A percentile compares a stretch with the other conserved stretches of the same genome.
These are phyloP conservation scores for Colletotrichum cordylinicola DNA, from an alignment of 2,329 filamentous ascomycete species.

Conservation along the genomic window DNA sequence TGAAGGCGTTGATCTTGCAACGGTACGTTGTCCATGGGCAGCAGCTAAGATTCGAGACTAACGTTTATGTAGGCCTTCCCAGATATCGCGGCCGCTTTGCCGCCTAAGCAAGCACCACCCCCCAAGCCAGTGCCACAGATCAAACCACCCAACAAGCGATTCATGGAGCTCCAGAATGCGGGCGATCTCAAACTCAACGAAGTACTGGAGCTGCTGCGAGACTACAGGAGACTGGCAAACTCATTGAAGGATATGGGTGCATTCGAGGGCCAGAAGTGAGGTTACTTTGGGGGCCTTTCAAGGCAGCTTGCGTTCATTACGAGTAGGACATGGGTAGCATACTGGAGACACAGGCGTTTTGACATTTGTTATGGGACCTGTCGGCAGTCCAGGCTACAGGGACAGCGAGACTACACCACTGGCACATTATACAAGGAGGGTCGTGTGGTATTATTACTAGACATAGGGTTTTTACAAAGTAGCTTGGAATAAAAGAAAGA, in stretches of 20 bases:
- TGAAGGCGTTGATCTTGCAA: constrained; percentile 62
- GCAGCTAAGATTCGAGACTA: neutral
- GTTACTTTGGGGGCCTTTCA: neutral
- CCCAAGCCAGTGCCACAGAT: constrained; percentile 64
- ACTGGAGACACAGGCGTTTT: constrained; percentile 16
- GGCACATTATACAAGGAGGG: neutral
- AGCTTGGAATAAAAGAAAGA: neutral
- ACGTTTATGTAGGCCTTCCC: constrained; percentile 58
- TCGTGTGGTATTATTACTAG: neutral
- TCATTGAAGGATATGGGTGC: constrained; percentile 68
- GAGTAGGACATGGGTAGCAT: neutral
- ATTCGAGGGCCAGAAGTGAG: constrained; percentile 51
- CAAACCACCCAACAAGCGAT: constrained; percentile 72
- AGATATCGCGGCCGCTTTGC: constrained; percentile 60
- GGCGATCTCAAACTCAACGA: constrained; percentile 76
- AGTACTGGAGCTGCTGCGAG: constrained; percentile 72
- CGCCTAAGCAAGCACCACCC: constrained; percentile 60
- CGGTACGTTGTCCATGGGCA: constrained; percentile 47
- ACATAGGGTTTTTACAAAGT: neutral
- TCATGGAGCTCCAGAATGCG: constrained; percentile 74
- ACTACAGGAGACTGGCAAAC: constrained; percentile 75
- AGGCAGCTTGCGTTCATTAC: neutral
- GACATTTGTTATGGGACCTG: neutral
- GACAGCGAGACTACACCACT: neutral
- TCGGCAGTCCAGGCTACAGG: neutral